Conservation (phyloP, 495 filamentous ascomycete species). For the Aspergillus cristatus region DNA sequence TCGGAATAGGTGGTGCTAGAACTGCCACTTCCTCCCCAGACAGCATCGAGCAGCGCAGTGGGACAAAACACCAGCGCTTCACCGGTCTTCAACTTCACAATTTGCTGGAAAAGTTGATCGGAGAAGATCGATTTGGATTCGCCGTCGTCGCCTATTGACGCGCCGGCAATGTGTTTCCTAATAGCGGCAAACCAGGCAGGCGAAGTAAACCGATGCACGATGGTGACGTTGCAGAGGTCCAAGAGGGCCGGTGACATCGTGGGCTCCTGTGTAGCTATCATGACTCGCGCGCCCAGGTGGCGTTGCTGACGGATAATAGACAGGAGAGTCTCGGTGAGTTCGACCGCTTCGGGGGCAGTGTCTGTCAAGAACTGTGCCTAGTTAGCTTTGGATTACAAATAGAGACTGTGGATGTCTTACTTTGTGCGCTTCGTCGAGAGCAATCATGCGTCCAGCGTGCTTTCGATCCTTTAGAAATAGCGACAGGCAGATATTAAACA, state of each 20-base stretch:
- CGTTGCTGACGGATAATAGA: slow-evolving; percentile 62
- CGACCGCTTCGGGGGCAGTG: slow-evolving; percentile 20
- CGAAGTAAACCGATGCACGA: slow-evolving; percentile 67
- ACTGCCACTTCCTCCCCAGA: not conserved
- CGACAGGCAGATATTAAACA: slow-evolving; percentile 59
- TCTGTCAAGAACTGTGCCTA: slow-evolving; percentile 41
- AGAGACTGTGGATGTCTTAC: slow-evolving; percentile 16
- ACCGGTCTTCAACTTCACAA: slow-evolving; percentile 47
- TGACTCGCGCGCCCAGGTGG: slow-evolving; percentile 54
- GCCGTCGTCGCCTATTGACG: slow-evolving; percentile 11
- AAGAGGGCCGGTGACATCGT: slow-evolving; percentile 60
- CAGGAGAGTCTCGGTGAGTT: slow-evolving; percentile 55
- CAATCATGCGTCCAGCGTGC: slow-evolving; percentile 40
- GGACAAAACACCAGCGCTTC: slow-evolving; percentile 61
- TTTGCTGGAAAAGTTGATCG: slow-evolving; percentile 42
- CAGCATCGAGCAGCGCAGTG: slow-evolving; percentile 39
- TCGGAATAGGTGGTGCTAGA: not conserved
- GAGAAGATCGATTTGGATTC: slow-evolving; percentile 7
- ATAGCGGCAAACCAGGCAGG: slow-evolving; percentile 58
- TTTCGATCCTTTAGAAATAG: slow-evolving; percentile 48
- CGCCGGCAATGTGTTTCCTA: slow-evolving; percentile 49
- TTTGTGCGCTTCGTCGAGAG: slow-evolving; percentile 53
- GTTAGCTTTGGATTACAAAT: not conserved
- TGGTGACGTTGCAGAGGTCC: slow-evolving; percentile 59
- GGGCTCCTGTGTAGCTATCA: slow-evolving; percentile 73